Conservation (phyloP, 2,329 filamentous ascomycete species). For the Cytospora mali region DNA sequence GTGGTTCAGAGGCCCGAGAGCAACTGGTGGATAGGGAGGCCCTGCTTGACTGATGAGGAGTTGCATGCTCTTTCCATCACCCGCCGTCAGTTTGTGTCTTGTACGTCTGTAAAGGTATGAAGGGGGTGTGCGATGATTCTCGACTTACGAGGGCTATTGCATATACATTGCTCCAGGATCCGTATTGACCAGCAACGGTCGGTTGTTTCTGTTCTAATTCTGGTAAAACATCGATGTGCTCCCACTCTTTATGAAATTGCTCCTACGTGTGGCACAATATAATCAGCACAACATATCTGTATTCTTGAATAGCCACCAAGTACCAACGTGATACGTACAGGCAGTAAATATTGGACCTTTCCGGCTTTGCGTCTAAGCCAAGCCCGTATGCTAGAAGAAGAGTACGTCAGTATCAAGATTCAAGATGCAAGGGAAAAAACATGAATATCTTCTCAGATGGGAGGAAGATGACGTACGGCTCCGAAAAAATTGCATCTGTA, state of each 20-base stretch:
- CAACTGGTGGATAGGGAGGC: background rate
- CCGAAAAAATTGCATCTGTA: background rate
- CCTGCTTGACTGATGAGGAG: slow-evolving; percentile 1
- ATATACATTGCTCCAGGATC: slow-evolving; percentile 16
- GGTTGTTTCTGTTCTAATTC: background rate
- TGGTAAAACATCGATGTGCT: slow-evolving; percentile 6
- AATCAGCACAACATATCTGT: background rate
- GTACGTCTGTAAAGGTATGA: rapidly evolving
- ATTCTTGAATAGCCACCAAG: background rate
- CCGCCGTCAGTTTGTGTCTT: background rate
- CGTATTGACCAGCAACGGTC: slow-evolving; percentile 1
- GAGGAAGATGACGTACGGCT: slow-evolving; percentile 2
- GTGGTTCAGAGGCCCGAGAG: slow-evolving; percentile 4
- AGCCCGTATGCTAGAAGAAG: background rate
- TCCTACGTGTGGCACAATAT: background rate
- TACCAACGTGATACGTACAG: background rate
- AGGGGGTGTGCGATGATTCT: background rate
- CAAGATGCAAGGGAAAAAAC: background rate
- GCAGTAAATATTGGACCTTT: background rate
- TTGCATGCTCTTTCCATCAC: background rate
- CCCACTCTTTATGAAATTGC: slow-evolving; percentile 18
- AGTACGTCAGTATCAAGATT: too few relatives aligned
- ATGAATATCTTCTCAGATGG: background rate
- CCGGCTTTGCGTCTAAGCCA: background rate
- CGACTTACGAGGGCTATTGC: background rate